Base-by-base conservation (phyloP, 1,284 basidiomycete genomes). In the Sanghuangporus sanghuang region DNA sequence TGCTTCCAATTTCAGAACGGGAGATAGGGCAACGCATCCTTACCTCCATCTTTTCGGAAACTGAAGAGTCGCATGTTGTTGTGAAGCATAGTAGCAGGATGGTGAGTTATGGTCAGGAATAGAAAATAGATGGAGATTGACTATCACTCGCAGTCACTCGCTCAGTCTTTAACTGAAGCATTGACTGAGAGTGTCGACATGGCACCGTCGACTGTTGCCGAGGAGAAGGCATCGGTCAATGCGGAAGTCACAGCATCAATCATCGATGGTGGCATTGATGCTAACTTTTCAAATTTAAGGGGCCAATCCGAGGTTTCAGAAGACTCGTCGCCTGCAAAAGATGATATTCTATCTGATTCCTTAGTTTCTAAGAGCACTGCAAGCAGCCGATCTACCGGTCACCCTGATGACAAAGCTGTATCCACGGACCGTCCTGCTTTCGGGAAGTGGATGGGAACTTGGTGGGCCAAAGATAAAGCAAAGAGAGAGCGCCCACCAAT, bases 381-480 rank as follows among this genome's bases (percentile, higher is more conserved):
- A 67, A 66, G 62, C 66, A 69, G 12, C 50, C 56, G 56, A 11
- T 55, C 58, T 32, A 61, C 46, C 21, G 59, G 21, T 1, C 57
- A 23, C 8, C 14, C 16, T 32, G 52, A 59, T 27, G 16, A 16
- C 12, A 36, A 42, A 44, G 36, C 18, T 6, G 42, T 9, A n/a
- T 27, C 55, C n/a, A 21, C 40, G 44, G 73, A 76, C 72, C 60
- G 74, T 74, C 16, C 78, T n/a, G 70, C 67, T n/a, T 68, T 85
- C 57, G 79, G 81, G 18, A 85, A 87, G 59, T 91, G 89, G 89
- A 84, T 90, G 80, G 86, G 87, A 0, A 83, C 81, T 0, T 80
- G 77, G 75, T 85, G 85, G 80, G 81, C 79, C 69, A 82, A 81
- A 66, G 72, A 74, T 46, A 77, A 73, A 66, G 56, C 69, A 32